Conservation (phyloP, 768 basidiomycete species). For the Auriscalpium microsporum region DNA sequence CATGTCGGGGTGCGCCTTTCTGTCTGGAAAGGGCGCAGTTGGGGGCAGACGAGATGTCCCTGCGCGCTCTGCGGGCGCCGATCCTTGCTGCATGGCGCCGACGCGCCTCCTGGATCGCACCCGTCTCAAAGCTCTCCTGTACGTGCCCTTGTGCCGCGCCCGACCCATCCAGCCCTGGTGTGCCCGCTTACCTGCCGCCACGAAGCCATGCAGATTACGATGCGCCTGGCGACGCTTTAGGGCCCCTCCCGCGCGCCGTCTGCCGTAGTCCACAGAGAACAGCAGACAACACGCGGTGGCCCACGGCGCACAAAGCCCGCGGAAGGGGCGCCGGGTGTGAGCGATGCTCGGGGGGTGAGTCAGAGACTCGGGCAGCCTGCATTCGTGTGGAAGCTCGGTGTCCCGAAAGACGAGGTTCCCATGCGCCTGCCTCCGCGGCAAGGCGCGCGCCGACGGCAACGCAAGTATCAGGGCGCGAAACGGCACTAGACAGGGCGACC, state of each 20-base stretch:
- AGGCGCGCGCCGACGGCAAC: neutral
- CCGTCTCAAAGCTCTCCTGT: constrained; percentile 5
- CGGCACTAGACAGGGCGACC: constrained; percentile 1
- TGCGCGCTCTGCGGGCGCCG: neutral
- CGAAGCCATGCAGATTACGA: constrained; percentile 11
- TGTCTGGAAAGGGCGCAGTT: constrained; percentile 9
- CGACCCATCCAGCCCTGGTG: neutral
- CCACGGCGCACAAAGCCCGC: constrained; percentile 14
- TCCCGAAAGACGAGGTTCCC: constrained; percentile 6
- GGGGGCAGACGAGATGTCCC: constrained; percentile 8
- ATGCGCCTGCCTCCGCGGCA: neutral
- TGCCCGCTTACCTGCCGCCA: constrained; percentile 2
- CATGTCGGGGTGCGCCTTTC: constrained; percentile 8
- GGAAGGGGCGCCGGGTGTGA: constrained; percentile 11
- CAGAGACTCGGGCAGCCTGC: constrained; percentile 6
- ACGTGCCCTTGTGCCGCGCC: constrained; percentile 1
- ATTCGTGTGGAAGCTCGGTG: constrained; percentile 6
- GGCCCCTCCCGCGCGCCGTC: constrained; percentile 5
- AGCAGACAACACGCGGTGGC: constrained; percentile 5
- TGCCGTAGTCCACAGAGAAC: constrained; percentile 1
- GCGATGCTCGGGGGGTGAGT: constrained; percentile 8
- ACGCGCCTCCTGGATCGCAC: neutral
- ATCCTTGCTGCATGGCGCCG: too few species aligned
- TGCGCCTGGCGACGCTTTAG: constrained; percentile 10
- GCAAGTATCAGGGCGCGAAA: neutral